Evolutionary conservation across 352 stramenopile genomes (phyloP), one percentile per base, ranked within the genome.

Genomic region (Blastocystis sp.): DNA sequence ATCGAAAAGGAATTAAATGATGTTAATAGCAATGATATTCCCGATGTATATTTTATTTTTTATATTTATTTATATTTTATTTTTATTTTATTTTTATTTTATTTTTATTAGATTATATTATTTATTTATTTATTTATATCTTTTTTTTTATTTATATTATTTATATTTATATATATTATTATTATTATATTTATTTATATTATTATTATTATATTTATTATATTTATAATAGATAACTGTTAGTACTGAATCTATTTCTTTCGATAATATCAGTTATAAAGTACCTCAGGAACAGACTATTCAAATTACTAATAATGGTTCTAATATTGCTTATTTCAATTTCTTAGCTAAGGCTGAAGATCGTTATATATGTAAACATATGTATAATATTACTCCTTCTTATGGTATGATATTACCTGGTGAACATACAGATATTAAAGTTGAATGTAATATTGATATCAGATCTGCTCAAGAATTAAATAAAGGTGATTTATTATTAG

Each of bases 21-120:
- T 33, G 93, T 80, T 75, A 86, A 96, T 65, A 95, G 95, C 64
- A 79, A 91, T 31, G 84, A 81, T 91, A 65, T 86, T 87, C 3
- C 86, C 91, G 55, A 77, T 2, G 25, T 48, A 0, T 1, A 33
- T 24, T 10, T 62, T 0, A 32, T n/a, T n/a, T n/a, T n/a, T 95
- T 1, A 75, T 71, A 16, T 65, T 95, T 33, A 71, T 81, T 67
- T 65, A 57, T 18, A 18, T 28, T 6, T 6, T 40, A 4, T 27
- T 64, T 44, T 25, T 52, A 7, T 55, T 65, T 21, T 30, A 30
- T 32, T 2, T 10, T 55, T 23, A 58, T 45, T n/a, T 23, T n/a
- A 1, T 18, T 25, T 72, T 71, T 35, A 69, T n/a, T n/a, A n/a
- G n/a, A n/a, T n/a, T n/a, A n/a, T n/a, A n/a, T n/a, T n/a, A n/a